Evolutionary conservation across 1,139 yeast species (phyloP).

Genomic region (Torulaspora pretoriensis): DNA sequence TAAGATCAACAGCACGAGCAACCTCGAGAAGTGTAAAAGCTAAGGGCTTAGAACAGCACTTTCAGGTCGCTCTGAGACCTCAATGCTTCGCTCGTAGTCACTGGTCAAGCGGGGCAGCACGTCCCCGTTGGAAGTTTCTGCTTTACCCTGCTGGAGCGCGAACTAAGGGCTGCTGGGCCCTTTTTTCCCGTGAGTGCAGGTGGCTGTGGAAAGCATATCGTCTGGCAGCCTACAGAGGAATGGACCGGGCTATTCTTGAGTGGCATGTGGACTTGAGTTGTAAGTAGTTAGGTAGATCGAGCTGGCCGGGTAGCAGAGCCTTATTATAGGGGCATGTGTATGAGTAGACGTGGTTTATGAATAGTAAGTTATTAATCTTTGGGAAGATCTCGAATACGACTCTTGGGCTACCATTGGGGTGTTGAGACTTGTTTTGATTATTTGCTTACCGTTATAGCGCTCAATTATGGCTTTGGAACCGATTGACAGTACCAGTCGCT

Average conservation of each 20-base stretch:
- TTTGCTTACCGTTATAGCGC: not conserved
- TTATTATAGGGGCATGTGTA: not conserved
- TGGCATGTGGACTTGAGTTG: no score
- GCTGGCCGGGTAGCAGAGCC: not conserved
- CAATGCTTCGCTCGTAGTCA: not conserved
- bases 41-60: not conserved
- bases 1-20: not conserved
- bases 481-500: constrained; percentile 43
- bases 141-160: no score
- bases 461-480: constrained; percentile 37
- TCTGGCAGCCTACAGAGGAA: no score
- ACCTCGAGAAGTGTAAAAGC: not conserved
- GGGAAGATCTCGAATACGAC: not conserved
- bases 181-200: no score
- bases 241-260: no score
- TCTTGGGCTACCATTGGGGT: not conserved
- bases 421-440: not conserved
- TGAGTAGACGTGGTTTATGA: not conserved
- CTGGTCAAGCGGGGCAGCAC: no score
- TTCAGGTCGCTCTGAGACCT: not conserved
- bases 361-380: not conserved
- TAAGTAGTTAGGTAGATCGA: no score
- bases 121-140: no score
- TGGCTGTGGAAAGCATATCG: no score
- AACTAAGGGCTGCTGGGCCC: no score